Percentiles rank a stretch among this genome's conserved stretches.
Conservation (phyloP, 148 eudicot species). For the Beta vulgaris region DNA sequence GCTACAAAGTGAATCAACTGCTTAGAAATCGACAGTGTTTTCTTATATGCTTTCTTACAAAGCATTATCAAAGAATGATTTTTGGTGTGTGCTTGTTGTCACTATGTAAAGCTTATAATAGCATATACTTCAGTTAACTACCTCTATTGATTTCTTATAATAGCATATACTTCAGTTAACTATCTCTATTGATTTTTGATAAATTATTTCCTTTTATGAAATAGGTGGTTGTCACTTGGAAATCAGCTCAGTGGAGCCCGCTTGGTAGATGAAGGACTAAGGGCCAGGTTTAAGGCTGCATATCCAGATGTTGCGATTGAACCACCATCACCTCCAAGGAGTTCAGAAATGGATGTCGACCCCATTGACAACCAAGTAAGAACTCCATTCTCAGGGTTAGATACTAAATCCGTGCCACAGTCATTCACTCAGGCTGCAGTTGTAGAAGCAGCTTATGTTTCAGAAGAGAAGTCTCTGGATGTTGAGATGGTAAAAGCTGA, state of each 20-base stretch:
- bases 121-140: not conserved
- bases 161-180: not conserved
- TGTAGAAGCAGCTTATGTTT: conserved; percentile 30
- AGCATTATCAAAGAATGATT: too few species aligned
- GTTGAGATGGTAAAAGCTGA: conserved; percentile 50
- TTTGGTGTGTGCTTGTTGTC: too few species aligned
- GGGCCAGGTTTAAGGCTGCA: conserved; percentile 95
- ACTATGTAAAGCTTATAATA: not conserved
- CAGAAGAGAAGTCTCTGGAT: conserved; percentile 48
- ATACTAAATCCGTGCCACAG: conserved; percentile 34
- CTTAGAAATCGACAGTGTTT: too few species aligned
- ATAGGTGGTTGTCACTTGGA: conserved; percentile 89
- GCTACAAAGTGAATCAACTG: too few species aligned
- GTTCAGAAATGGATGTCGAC: conserved; percentile 75
- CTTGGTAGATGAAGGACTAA: conserved; percentile 79
- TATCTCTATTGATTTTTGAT: not conserved
- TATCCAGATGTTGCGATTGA: conserved; percentile 92
- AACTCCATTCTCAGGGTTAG: conserved; percentile 46
- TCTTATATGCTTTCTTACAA: too few species aligned
- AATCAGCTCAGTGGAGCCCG: conserved; percentile 78
- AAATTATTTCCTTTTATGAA: not conserved
- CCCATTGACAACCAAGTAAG: conserved; percentile 15
- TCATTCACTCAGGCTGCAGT: conserved; percentile 36
- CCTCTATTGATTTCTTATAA: not conserved
- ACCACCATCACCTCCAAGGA: conserved; percentile 86